Conservation (phyloP, 768 basidiomycete species). For the Gymnopilus dilepis region DNA sequence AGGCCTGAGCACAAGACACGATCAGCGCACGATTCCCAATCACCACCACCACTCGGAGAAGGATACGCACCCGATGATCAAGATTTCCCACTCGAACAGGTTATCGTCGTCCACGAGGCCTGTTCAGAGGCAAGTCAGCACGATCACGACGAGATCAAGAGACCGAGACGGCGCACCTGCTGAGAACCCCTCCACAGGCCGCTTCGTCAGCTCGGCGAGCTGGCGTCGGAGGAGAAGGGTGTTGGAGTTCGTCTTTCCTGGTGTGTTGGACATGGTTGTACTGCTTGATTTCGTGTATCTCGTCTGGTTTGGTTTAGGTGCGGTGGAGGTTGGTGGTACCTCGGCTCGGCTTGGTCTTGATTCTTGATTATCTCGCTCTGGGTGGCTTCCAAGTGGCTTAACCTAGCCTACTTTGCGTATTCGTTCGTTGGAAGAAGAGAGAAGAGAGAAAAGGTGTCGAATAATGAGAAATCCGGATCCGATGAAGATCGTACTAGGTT, state of each 20-base stretch:
- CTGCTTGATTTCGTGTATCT: slow-evolving; percentile 29
- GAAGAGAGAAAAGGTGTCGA: too few relatives aligned
- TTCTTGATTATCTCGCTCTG: too few relatives aligned
- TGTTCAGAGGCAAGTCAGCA: slow-evolving; percentile 35
- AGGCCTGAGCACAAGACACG: slow-evolving; percentile 57
- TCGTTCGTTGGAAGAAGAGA: too few relatives aligned
- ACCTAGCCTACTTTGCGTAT: too few relatives aligned
- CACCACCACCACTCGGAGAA: background rate
- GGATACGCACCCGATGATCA: slow-evolving; percentile 84
- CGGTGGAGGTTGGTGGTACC: too few relatives aligned
- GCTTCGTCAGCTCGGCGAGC: slow-evolving; percentile 86
- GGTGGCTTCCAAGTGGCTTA: too few relatives aligned
- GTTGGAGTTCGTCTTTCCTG: slow-evolving; percentile 43
- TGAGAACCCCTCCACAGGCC: slow-evolving; percentile 95
- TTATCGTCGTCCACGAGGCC: slow-evolving; percentile 96
- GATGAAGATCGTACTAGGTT: too few relatives aligned
- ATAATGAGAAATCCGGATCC: too few relatives aligned
- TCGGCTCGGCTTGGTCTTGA: too few relatives aligned
- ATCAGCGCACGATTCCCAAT: slow-evolving; percentile 4
- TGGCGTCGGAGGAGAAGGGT: slow-evolving; percentile 79
- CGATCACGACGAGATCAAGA: slow-evolving; percentile 28
- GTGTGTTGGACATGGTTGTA: slow-evolving; percentile 46
- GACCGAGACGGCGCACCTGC: slow-evolving; percentile 61
- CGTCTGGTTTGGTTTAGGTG: slow-evolving; percentile 6
- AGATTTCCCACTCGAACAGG: slow-evolving; percentile 95